Percentiles rank a stretch among this genome's conserved stretches.
phyloP scores from a whole-genome alignment of 2,329 filamentous ascomycete genomes.

The Bisporella sp. region DNA sequence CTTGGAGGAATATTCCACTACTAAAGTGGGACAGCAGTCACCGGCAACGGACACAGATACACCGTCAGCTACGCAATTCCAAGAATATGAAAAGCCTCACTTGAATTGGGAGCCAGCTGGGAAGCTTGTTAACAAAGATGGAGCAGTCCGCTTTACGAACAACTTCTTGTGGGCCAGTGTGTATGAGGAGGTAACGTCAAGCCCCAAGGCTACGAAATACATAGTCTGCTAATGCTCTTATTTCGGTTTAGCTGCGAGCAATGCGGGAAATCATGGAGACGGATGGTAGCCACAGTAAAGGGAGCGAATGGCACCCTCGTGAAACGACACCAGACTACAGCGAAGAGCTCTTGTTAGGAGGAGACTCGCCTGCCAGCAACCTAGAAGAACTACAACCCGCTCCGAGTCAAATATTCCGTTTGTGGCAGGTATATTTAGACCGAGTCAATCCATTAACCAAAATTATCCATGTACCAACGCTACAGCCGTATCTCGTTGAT shows the following conservation, averaged over 20 bases:
- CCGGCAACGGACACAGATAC: too few species aligned
- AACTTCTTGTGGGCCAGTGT: background rate
- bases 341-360: background rate
- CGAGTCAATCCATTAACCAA: slow-evolving; percentile 64
- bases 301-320: background rate
- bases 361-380: background rate
- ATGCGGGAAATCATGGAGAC: background rate
- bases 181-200: background rate
- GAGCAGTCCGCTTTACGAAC: background rate
- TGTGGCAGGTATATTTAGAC: slow-evolving; percentile 63
- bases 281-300: background rate
- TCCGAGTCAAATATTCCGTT: slow-evolving; percentile 51
- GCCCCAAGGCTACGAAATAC: too few species aligned
- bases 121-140: background rate
- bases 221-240: too few species aligned
- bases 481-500: background rate
- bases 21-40: too few species aligned
- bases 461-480: slow-evolving; percentile 38
- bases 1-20: background rate
- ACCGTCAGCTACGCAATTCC: too few species aligned
- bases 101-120: background rate
- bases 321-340: background rate
- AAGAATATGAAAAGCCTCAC: too few species aligned
- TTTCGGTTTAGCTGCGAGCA: background rate
- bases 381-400: slow-evolving; percentile 45